Base-by-base conservation (phyloP, 2,329 filamentous ascomycete species). In the Talaromyces amestolkiae region DNA sequence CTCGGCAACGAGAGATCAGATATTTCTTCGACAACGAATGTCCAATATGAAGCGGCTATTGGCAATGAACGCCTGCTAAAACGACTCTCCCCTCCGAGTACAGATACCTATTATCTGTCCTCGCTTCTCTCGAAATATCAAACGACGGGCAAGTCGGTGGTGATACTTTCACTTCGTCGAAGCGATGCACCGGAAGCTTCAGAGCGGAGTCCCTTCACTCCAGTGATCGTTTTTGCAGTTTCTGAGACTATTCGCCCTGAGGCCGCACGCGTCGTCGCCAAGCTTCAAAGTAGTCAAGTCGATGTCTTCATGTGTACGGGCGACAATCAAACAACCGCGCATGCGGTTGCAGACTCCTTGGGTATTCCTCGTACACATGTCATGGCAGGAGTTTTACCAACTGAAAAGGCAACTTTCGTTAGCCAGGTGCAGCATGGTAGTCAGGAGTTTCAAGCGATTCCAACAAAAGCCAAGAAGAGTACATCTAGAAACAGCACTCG, bases 221-320 rank as follows among this genome's bases (percentile, higher is more conserved):
- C 95, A 7, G 81, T 84, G 0, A 87, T 88, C 0, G 83, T 88
- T 11, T 88, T 97, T 68, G 88, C 92, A 54, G 89, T 94, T 58
- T 89, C 93, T 0, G 93, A 97, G 70, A 87, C 91, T 1, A 86
- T 97, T 68, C 89, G 93, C 1, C 85, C 87, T 0, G 91, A 96
- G 77, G 88, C 92, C 0, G 77, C 80, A 1, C 73, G 80, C 10
- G 87, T 94, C 22, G 84, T 96, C 65, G 77, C 79, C 6, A 83
- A 87, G 0, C 85, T 97, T 0, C 84, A 86, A 47, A 77, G 83
- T 4, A 85, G 85, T 13, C 87, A 89, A 17, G 88, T 91, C 53
- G 86, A 88, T 37, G 90, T 96, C 4, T 97, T 90, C 87, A 96
- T 97, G 91, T 87, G 96, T 41, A 96, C 92, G 0, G 93, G 93